phyloP scores from a whole-genome alignment of 31 red algal species.

The Endocladia muricata region DNA sequence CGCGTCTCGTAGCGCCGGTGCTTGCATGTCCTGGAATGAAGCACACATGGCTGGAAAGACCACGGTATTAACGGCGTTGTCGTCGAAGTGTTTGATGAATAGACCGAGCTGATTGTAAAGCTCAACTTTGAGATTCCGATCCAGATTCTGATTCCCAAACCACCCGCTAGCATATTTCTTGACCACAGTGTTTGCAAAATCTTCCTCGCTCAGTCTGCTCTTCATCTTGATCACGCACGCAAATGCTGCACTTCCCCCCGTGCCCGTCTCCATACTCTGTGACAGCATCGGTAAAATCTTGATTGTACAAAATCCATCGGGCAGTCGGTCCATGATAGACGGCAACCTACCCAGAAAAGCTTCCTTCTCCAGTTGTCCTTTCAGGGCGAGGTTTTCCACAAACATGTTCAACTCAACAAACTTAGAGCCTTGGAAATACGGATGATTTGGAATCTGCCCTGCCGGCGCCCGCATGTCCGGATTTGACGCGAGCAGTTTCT shows the following conservation, averaged over 20 bases:
- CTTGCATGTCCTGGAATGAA: constrained; percentile 55
- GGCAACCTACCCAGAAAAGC: constrained; percentile 73
- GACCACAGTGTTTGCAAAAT: constrained; percentile 62
- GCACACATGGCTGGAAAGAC: constrained; percentile 75
- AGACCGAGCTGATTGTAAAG: constrained; percentile 60
- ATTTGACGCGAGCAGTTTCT: constrained; percentile 80
- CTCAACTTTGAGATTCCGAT: constrained; percentile 63
- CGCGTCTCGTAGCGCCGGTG: constrained; percentile 80
- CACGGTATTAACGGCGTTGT: constrained; percentile 42
- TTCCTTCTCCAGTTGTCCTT: constrained; percentile 72
- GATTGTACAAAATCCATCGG: constrained; percentile 79
- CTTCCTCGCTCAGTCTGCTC: constrained; percentile 33
- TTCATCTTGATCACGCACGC: constrained; percentile 66
- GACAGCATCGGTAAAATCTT: constrained; percentile 87
- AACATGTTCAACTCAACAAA: constrained; percentile 90
- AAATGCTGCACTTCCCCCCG: constrained; percentile 41
- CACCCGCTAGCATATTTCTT: constrained; percentile 62
- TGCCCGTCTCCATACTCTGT: constrained; percentile 50
- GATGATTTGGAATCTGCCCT: constrained; percentile 67
- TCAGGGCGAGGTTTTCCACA: constrained; percentile 84
- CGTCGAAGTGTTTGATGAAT: constrained; percentile 60
- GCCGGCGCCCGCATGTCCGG: constrained; percentile 45
- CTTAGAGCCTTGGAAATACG: constrained; percentile 60
- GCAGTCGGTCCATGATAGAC: constrained; percentile 57
- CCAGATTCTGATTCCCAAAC: constrained; percentile 45